A percentile compares a stretch with the other conserved stretches of the same genome.
Conservation (phyloP, 768 basidiomycete genomes). For the Naganishia onofrii region DNA sequence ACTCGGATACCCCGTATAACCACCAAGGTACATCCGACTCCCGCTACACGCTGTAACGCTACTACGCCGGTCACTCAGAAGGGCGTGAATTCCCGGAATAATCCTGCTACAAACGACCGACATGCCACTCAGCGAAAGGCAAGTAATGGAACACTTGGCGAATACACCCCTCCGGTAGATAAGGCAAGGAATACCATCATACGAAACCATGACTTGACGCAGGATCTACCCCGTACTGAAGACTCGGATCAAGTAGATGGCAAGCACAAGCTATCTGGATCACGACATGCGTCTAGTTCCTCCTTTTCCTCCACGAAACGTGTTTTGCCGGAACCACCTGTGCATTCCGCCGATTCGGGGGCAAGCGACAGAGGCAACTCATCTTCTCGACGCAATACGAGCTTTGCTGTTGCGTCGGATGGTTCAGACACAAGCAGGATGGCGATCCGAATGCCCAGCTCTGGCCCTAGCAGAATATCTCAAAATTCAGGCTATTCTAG, state of each 20-base stretch:
- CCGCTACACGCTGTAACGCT: slow-evolving; percentile 5
- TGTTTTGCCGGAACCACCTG: slow-evolving; percentile 12
- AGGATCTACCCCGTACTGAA: slow-evolving; percentile 26
- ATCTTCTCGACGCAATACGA: not conserved
- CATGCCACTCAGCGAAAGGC: not conserved
- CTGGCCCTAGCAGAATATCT: not conserved
- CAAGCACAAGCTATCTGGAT: not conserved
- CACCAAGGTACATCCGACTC: slow-evolving; percentile 36
- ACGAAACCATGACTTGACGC: not conserved
- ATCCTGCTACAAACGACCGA: not conserved
- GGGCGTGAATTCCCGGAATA: not conserved
- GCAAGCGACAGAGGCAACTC: not conserved
- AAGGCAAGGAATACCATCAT: not conserved
- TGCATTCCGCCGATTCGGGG: not conserved
- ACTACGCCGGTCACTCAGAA: not conserved
- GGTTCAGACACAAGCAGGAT: not conserved
- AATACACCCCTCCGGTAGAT: not conserved
- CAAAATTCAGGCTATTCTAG: slow-evolving; percentile 15
- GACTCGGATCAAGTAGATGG: slow-evolving; percentile 7
- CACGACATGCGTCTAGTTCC: not conserved
- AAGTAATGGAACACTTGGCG: not conserved
- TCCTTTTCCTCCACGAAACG: slow-evolving; percentile 5
- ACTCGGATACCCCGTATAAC: slow-evolving; percentile 53
- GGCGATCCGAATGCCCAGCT: too few species aligned
- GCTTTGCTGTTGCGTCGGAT: not conserved